phyloP scores from a whole-genome alignment of 1,139 yeast genomes.

The Sugiyamaella castrensis region DNA sequence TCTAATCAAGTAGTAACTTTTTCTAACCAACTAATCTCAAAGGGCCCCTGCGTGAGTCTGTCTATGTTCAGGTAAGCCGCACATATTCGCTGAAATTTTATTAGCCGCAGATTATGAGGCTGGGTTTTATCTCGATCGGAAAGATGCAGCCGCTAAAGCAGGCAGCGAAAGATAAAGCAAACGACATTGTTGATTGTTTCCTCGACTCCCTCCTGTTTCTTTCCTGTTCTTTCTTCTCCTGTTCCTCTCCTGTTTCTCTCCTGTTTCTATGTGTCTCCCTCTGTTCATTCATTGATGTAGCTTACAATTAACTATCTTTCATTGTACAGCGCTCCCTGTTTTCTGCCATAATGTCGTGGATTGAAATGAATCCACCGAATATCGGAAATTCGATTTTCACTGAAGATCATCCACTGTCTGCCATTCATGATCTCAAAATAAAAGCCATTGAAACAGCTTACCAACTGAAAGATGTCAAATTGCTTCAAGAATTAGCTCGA shows the following conservation, averaged over 20 bases:
- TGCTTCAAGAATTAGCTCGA: slow-evolving; percentile 38
- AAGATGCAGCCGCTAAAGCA: too few species aligned
- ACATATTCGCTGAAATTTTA: too few species aligned
- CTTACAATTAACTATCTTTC: neutral
- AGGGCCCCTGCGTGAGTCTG: too few species aligned
- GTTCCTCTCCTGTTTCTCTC: neutral
- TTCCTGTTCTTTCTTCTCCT: too few species aligned
- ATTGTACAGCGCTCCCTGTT: neutral
- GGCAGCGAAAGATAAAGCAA: too few species aligned
- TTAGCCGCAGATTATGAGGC: too few species aligned
- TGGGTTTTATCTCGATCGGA: too few species aligned
- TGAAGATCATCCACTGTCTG: slow-evolving; percentile 44
- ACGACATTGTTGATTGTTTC: too few species aligned
- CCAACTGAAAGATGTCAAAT: slow-evolving; percentile 33
- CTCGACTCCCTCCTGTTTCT: too few species aligned
- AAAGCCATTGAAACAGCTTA: slow-evolving; percentile 44
- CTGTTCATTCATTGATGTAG: neutral
- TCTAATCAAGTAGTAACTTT: too few species aligned
- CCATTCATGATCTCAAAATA: slow-evolving; percentile 41
- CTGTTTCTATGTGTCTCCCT: neutral
- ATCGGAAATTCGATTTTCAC: slow-evolving; percentile 49
- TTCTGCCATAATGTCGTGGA: slow-evolving; percentile 38
- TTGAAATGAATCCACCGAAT: slow-evolving; percentile 48
- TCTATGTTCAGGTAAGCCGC: too few species aligned
- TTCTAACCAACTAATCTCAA: too few species aligned